Base-by-base conservation (phyloP, 2,329 filamentous ascomycete species). In the Trichoderma gracile region DNA sequence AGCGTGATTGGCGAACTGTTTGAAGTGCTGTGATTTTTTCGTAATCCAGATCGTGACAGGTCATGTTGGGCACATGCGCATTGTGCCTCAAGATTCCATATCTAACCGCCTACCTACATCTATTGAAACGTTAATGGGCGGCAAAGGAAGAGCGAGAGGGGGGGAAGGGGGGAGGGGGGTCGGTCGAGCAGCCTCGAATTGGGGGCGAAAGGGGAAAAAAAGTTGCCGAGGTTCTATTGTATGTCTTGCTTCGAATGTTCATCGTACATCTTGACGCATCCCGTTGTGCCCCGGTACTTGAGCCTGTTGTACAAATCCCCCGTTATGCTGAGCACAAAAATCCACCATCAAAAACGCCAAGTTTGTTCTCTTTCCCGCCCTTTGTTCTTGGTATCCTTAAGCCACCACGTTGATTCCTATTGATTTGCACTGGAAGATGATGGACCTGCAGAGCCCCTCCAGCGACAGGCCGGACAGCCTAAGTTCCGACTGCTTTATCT, bases 401-500 rank as follows among this genome's bases (percentile, higher is more conserved):
- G 88, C 84, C 65, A 90, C 84, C 46, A 95, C 86, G 54, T 84
- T 81, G 63, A 95, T 84, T 17, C 91, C 91, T 72, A 93, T 87
- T 21, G 89, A 89, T 79, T 87, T 91, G 65, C 89, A 88, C 77
- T 91, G 89, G 69, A 81, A 88, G 69, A 94, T 91, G 66, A 94
- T 81, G 62, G 87, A 86, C 78, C 84, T 88, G 79, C 90, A 92
- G 30, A 94, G 73, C 1, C 89, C 88, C 75, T 92, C 82, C 60
- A 93, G 77, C 54, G 85, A 83, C 71, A 92, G 75, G 2, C 90
- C 91, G 2, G 90, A 92, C 67, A 94, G 78, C 65, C 91, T 84
- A 67, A 88, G 79, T 78, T 95, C 91, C 60, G 84, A 81, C 70
- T 92, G 89, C 84, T 99, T 99, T 74, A 99, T 96, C 83, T 92